Conservation (phyloP, 768 basidiomycete genomes). For the Suillus hirtellus region DNA sequence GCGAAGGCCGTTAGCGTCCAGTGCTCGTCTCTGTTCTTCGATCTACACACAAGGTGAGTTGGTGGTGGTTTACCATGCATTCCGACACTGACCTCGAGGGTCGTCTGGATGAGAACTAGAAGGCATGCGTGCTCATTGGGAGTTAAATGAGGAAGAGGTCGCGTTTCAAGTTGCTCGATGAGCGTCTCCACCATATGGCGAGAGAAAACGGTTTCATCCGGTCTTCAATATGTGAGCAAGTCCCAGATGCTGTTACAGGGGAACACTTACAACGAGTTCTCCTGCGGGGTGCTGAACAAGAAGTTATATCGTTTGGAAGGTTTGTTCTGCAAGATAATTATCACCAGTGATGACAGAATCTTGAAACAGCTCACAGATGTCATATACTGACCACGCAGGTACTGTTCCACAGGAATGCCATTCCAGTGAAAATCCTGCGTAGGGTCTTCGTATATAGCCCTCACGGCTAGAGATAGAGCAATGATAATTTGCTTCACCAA, state of each 20-base stretch:
- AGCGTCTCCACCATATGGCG: constrained; percentile 59
- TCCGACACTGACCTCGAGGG: constrained; percentile 67
- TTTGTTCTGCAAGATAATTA: constrained; percentile 17
- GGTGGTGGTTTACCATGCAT: constrained; percentile 7
- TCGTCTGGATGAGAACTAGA: constrained; percentile 81
- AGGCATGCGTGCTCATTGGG: constrained; percentile 83
- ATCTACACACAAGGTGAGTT: constrained; percentile 48
- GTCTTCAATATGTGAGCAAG: constrained; percentile 32
- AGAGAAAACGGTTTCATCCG: constrained; percentile 60
- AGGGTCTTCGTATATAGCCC: constrained; percentile 6
- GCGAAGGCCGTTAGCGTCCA: constrained; percentile 90
- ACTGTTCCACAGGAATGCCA: constrained; percentile 55
- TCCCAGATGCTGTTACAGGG: constrained; percentile 1
- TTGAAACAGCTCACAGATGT: constrained; percentile 18
- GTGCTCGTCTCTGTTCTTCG: constrained; percentile 85
- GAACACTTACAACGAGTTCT: constrained; percentile 45
- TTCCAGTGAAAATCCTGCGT: constrained; percentile 38
- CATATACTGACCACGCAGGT: constrained; percentile 23
- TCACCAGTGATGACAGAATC: not conserved
- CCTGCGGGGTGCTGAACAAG: constrained; percentile 52
- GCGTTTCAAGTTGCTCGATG: constrained; percentile 61
- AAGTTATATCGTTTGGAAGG: constrained; percentile 43
- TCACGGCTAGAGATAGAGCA: constrained; percentile 50
- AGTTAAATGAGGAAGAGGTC: constrained; percentile 69
- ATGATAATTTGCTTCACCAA: constrained; percentile 81